phyloP scores from a whole-genome alignment of 306 rosid species.

The Prunus mume region DNA sequence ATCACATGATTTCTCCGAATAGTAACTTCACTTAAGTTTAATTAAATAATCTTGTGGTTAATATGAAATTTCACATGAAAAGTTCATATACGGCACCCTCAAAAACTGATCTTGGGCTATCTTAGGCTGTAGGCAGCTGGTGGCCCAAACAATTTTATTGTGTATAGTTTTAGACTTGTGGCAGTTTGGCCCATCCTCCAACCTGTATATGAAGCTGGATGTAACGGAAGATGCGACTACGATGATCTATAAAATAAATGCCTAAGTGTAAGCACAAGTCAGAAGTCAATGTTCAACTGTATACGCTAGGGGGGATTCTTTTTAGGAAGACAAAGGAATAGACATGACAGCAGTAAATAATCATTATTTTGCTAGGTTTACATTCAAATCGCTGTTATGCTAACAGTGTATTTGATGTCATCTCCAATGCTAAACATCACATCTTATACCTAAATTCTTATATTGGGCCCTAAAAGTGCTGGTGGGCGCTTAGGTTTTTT shows the following conservation, averaged over 20 bases:
- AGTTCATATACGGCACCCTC: too few species aligned
- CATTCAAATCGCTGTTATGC: not conserved
- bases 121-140: not conserved
- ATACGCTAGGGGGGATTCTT: not conserved
- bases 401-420: not conserved
- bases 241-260: not conserved
- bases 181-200: too few species aligned
- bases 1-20: rapidly evolving
- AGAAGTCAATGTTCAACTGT: not conserved
- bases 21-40: too few species aligned
- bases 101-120: too few species aligned
- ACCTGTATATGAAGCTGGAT: too few species aligned
- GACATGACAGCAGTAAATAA: not conserved
- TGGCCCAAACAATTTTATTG: not conserved
- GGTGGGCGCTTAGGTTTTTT: too few species aligned
- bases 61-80: too few species aligned
- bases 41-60: too few species aligned
- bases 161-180: too few species aligned
- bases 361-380: not conserved
- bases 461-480: too few species aligned
- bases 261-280: not conserved
- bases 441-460: too few species aligned
- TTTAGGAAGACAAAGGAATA: not conserved
- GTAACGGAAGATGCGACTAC: not conserved
- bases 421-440: too few species aligned